Base-by-base conservation (phyloP, 345 rosid species). In the Citrus glauca region DNA sequence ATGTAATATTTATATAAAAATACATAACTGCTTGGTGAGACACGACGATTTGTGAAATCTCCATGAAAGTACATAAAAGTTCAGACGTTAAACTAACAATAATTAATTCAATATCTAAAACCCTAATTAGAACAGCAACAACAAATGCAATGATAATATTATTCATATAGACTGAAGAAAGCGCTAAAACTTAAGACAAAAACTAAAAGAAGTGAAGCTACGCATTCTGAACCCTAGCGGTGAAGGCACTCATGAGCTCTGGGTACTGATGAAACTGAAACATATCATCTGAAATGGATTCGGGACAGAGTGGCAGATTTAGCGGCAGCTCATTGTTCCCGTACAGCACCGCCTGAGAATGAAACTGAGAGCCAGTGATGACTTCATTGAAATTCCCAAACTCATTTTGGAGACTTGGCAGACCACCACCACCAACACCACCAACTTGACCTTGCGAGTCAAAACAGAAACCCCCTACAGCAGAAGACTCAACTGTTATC, bases 171-270 rank as follows among this genome's bases (percentile, higher is more conserved):
- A 63, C 40, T 9, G 40, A 53, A 61, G 68, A 40, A 40, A 40
- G 33, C 37, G 17, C 5, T 45, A 45, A 45, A 45, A 45, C 50
- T 45, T 13, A 1, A 45, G 50, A 45, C 50, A 45, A 30, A 2
- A 16, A n/a, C 16, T 38, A 11, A 32, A 53, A 63, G 28, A n/a
- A 56, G 55, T 7, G 45, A 20, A n/a, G 11, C 62, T 76, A 85
- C 62, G 77, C 78, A 83, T 82, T 85, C 32, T 77, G 85, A 69
- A 85, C 77, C 79, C 89, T 77, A 37, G 88, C 83, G 16, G 88
- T 83, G 40, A 75, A 82, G 25, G 81, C 77, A 69, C 66, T 73
- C 82, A 76, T 33, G 9, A 82, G 50, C 64, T 88, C 88, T 33
- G 82, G 87, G 79, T 84, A 75, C 60, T 82, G 88, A 64, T 74